Base-by-base conservation (phyloP, 768 basidiomycete genomes). In the Pulveroboletus frians region DNA sequence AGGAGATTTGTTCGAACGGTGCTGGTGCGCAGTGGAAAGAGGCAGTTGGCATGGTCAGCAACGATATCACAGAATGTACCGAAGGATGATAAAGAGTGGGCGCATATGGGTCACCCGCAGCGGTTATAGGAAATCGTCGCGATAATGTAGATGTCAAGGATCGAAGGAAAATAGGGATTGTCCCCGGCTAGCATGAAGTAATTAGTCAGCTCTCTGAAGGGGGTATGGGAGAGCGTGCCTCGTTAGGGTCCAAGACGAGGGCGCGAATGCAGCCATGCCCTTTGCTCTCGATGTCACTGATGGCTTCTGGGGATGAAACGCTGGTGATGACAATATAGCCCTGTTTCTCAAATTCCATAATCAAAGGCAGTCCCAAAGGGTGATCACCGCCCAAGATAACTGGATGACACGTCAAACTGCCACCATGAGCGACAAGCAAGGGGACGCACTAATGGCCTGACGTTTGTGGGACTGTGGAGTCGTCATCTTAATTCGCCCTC, bases 281-380 rank as follows among this genome's bases (percentile, higher is more conserved):
- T 52, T 73, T 71, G 31, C 70, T 72, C 64, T 94, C 90, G 39
- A 93, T 69, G 14, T 68, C 70, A 14, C 77, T 73, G 31, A 80
- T 81, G n/a, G 79, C 79, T 46, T 84, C 83, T 0, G 83, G 77
- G 5, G 77, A 80, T 1, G 81, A 71, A 15, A 92, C 91, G 52
- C 86, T 92, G 4, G 83, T 74, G 53, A 94, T 81, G 32, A 94
- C 84, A 57, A 92, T 85, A 59, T 85, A 93, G 0, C 88, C 91
- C 52, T 82, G 79, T 59, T 73, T 76, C 69, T 92, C 88, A 39
- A 94, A 73, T 46, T 84, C 84, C 39, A 78, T 59, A 46, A 92
- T 82, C 36, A 93, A 67, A 8, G 87, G 80, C n/a, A 82, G 72
- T 7, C 80, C 89, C 43, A 83, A 71, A 1, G 84, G 78, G 17